These are phyloP conservation scores for Rugosomyces carneus DNA, from an alignment of 1,284 basidiomycete species.

Conservation along the genomic window DNA sequence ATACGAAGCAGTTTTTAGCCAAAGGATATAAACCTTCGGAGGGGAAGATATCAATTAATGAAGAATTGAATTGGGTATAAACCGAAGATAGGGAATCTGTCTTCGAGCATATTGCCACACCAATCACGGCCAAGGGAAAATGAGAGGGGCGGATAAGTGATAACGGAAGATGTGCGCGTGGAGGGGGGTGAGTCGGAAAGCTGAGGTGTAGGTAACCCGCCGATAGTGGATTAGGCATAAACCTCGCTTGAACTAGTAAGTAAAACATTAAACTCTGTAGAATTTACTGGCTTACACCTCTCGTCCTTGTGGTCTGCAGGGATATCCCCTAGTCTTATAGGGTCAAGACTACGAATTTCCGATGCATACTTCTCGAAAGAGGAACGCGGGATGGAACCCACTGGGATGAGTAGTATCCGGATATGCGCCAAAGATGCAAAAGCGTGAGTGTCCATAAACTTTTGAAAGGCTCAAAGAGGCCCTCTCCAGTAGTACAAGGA, in stretches of 20 bases:
- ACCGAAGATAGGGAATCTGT: slow-evolving; percentile 53
- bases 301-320: slow-evolving; percentile 74
- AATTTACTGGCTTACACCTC: slow-evolving; percentile 44
- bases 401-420: slow-evolving; percentile 70
- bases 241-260: slow-evolving; percentile 48
- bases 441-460: slow-evolving; percentile 56
- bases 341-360: slow-evolving; percentile 65
- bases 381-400: slow-evolving; percentile 59
- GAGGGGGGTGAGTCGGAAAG: slow-evolving; percentile 66
- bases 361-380: slow-evolving; percentile 65
- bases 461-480: neutral
- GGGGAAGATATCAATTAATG: slow-evolving; percentile 59
- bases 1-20: slow-evolving; percentile 71
- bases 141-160: slow-evolving; percentile 71
- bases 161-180: slow-evolving; percentile 49
- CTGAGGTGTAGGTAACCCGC: slow-evolving; percentile 69
- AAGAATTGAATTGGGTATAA: slow-evolving; percentile 58
- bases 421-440: slow-evolving; percentile 79
- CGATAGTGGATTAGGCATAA: slow-evolving; percentile 75
- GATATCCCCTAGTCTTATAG: slow-evolving; percentile 72
- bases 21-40: slow-evolving; percentile 67
- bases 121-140: slow-evolving; percentile 76
- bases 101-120: slow-evolving; percentile 62
- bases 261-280: slow-evolving; percentile 7
- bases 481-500: neutral